Evolutionary conservation across 805 yeast species (phyloP), one percentile per base, ranked within the genome.

Genomic region (Candida piceae): DNA sequence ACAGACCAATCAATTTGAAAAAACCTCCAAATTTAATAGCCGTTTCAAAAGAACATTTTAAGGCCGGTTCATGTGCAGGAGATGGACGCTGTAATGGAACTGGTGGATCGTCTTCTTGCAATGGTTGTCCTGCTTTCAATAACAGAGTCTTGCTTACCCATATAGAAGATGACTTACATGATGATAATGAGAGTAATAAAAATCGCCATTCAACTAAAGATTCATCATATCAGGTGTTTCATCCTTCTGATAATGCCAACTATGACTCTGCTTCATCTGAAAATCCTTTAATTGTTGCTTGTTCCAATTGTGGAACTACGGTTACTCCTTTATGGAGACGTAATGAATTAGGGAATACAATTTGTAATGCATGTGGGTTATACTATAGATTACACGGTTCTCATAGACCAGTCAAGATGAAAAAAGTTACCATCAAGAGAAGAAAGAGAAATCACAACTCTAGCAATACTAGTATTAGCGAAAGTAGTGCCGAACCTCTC

Each of bases 251-350:
- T 15, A 18, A 13, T 16, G 16, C 32, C 17, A 74, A 63, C 29
- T 7, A 9, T 6, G 29, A 26, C 5, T 13, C 16, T 15, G 13
- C 5, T 10, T 26, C 29, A 26, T 24, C 26, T 12, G 29, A 26
- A 10, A 5, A 7, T 8, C 64, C 72, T 20, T 65, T 77, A 33
- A 82, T 82, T 9, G 75, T 85, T 7, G 87, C 94, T 0, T 85
- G 95, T 57, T 80, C 74, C 46, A 86, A 85, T 63, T 85, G 95
- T 62, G 80, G 79, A 3, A 82, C 93, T 10, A 85, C 93, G 1
- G 82, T 83, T 39, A 85, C 95, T 1, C 95, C 95, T 0, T 63
- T 85, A 10, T 85, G 95, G 95, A 70, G 95, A 54, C 66, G 95
- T 43, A 89, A 84, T 55, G 88, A 78, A 45, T 69, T 69, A 5